phyloP scores from a whole-genome alignment of 2,329 filamentous ascomycete genomes.

The Sclerotinia spermophila region DNA sequence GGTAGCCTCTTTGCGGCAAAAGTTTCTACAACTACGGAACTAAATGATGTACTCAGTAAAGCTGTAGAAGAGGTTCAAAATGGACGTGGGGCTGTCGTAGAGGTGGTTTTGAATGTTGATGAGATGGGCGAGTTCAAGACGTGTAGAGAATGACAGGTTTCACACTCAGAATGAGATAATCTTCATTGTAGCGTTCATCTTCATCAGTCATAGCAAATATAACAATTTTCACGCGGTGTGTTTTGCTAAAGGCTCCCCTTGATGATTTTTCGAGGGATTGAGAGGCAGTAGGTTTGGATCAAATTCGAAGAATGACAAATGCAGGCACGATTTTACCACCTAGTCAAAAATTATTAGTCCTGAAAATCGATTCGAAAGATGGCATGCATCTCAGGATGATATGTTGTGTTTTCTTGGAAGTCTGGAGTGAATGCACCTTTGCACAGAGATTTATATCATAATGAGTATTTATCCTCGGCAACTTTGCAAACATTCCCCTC shows the following conservation, averaged over 20 bases:
- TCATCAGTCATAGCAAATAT: background rate
- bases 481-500: background rate
- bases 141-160: background rate
- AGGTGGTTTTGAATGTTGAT: slow-evolving; percentile 3
- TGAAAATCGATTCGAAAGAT: background rate
- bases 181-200: background rate
- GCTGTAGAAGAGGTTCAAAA: background rate
- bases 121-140: background rate
- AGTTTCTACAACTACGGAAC: background rate
- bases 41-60: background rate
- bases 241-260: background rate
- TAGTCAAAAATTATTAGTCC: background rate
- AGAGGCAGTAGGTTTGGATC: background rate
- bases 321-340: background rate
- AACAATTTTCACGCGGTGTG: background rate
- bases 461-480: background rate
- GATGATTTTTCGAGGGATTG: background rate
- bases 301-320: background rate
- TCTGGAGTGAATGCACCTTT: background rate
- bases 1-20: background rate
- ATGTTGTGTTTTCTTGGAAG: background rate
- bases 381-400: background rate
- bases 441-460: background rate
- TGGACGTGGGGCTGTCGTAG: background rate
- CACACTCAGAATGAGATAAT: background rate